phyloP scores from a whole-genome alignment of 2,329 filamentous ascomycete genomes.

The Cytospora piceae region DNA sequence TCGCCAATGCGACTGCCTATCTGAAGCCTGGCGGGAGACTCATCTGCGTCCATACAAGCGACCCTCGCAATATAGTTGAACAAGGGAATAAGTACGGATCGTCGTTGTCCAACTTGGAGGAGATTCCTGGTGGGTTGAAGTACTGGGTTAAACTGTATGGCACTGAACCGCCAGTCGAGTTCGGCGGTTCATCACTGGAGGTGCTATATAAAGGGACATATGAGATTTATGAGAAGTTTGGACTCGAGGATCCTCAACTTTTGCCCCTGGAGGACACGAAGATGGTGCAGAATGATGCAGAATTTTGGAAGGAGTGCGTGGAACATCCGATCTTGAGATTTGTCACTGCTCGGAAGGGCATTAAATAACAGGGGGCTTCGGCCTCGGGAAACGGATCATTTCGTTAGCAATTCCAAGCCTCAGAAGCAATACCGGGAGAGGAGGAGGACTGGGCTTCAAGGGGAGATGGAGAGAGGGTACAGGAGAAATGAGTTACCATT shows the following conservation, averaged over 20 bases:
- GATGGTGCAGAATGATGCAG: slow-evolving; percentile 1
- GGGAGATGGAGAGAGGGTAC: no score
- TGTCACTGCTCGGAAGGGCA: slow-evolving; percentile 2
- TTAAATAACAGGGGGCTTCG: background rate
- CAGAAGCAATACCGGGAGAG: no score
- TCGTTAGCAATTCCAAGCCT: background rate
- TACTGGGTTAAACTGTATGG: slow-evolving; percentile 19
- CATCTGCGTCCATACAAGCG: slow-evolving; percentile 26
- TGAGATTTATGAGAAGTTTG: slow-evolving; percentile 24
- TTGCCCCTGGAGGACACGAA: slow-evolving; percentile 10
- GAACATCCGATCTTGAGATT: slow-evolving; percentile 2
- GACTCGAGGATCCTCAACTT: slow-evolving; percentile 19
- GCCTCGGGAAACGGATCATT: background rate
- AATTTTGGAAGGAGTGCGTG: slow-evolving; percentile 13
- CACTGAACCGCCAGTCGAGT: slow-evolving; percentile 21
- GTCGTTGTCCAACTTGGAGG: background rate
- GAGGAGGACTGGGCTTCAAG: no score
- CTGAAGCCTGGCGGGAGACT: slow-evolving; percentile 32
- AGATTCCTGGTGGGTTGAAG: slow-evolving; percentile 7
- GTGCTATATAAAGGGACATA: slow-evolving; percentile 22
- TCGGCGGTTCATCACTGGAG: slow-evolving; percentile 22
- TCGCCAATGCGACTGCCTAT: slow-evolving; percentile 23
- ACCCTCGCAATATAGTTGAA: slow-evolving; percentile 12
- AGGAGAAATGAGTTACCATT: no score
- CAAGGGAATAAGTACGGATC: background rate